phyloP scores from a whole-genome alignment of 2,329 filamentous ascomycete species.

The Periconia macrospinosa region DNA sequence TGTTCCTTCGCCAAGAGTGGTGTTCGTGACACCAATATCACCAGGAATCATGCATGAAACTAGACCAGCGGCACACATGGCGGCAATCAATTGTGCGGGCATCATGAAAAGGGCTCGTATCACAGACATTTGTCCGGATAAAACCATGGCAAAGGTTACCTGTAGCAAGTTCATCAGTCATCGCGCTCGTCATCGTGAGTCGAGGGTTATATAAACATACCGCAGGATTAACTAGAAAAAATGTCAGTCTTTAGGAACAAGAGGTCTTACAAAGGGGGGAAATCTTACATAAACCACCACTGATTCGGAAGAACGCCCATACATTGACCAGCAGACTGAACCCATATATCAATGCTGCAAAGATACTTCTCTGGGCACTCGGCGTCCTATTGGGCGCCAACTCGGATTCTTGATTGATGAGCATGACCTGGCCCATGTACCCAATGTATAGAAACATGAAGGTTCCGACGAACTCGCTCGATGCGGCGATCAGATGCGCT shows the following conservation, averaged over 20 bases:
- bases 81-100: conserved; percentile 30
- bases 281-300: conserved; percentile 33
- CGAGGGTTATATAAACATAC: too few relatives aligned
- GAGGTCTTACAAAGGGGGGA: conserved; percentile 4
- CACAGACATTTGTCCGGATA: conserved; percentile 25
- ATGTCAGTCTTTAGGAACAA: conserved; percentile 9
- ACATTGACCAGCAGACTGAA: conserved; percentile 34
- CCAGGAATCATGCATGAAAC: conserved; percentile 35
- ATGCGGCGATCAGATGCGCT: conserved; percentile 25
- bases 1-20: conserved; percentile 22
- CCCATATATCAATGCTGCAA: conserved; percentile 32
- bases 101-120: conserved; percentile 27
- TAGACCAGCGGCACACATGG: conserved; percentile 33
- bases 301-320: conserved; percentile 38
- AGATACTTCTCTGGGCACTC: conserved; percentile 26
- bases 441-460: conserved; percentile 37
- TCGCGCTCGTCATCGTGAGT: too few relatives aligned
- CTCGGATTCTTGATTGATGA: conserved; percentile 18
- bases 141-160: conserved; percentile 25
- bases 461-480: conserved; percentile 35
- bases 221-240: conserved; percentile 20
- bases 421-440: conserved; percentile 31
- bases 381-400: conserved; percentile 13
- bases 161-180: too few relatives aligned
- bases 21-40: conserved; percentile 22